These are phyloP conservation scores for Chloroidium sp. DNA, from an alignment of 163 green algal species.

Conservation along the genomic window DNA sequence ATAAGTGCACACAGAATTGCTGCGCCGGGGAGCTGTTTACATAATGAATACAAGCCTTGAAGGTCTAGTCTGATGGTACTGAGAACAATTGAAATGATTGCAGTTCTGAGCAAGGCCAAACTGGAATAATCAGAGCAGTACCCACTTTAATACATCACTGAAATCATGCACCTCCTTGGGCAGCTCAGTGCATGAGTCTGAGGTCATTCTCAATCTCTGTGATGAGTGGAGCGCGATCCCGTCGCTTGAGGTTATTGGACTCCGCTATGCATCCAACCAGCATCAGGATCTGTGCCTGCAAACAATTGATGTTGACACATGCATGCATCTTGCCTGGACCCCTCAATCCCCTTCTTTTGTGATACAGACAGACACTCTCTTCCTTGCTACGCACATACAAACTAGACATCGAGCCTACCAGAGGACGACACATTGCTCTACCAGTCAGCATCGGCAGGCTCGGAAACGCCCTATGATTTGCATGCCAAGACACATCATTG, in stretches of 20 bases:
- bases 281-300: conserved; percentile 25
- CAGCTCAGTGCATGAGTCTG: neutral
- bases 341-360: neutral
- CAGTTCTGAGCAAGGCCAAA: too few relatives aligned
- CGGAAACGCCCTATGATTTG: too few relatives aligned
- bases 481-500: neutral
- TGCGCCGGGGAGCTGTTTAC: too few relatives aligned
- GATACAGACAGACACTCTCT: neutral
- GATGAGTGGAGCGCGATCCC: conserved; percentile 29
- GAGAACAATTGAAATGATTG: too few relatives aligned
- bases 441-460: neutral
- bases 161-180: too few relatives aligned
- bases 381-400: neutral
- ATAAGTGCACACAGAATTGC: too few relatives aligned
- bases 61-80: too few relatives aligned
- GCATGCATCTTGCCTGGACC: neutral
- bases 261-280: conserved; percentile 45
- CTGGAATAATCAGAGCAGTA: too few relatives aligned
- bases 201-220: conserved; percentile 26
- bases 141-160: too few relatives aligned
- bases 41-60: too few relatives aligned
- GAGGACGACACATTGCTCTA: neutral
- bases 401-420: neutral
- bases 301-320: too few relatives aligned
- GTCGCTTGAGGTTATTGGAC: conserved; percentile 32